A percentile compares a stretch with the other conserved stretches of the same genome.
Evolutionary conservation across 495 filamentous ascomycete species (phyloP).

Genomic region (Evansstolkia leycettana): DNA sequence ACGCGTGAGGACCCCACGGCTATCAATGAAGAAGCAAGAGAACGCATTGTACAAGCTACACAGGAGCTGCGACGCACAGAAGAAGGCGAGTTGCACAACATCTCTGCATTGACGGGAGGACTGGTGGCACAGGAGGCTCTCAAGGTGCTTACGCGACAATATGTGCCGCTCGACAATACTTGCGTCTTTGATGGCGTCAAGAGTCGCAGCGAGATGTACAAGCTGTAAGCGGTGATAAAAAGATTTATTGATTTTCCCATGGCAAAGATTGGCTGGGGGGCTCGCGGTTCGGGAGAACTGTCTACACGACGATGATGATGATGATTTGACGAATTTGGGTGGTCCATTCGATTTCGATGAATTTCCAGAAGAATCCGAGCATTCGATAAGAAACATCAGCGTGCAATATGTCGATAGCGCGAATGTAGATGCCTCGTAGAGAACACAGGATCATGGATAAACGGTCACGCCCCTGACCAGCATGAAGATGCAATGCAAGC

Average conservation of each 20-base stretch:
- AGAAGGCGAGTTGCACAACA: slow-evolving; percentile 87
- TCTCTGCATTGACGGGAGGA: slow-evolving; percentile 79
- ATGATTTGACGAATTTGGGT: too few relatives aligned
- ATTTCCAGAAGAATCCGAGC: too few relatives aligned
- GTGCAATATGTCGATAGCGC: too few relatives aligned
- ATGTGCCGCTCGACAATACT: slow-evolving; percentile 87
- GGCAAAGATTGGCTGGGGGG: too few relatives aligned
- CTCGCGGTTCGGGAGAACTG: too few relatives aligned
- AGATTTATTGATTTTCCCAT: too few relatives aligned
- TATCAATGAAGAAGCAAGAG: slow-evolving; percentile 19
- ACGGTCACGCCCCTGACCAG: too few relatives aligned
- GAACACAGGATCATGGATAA: too few relatives aligned
- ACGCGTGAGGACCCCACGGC: slow-evolving; percentile 37
- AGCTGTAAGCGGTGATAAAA: slow-evolving; percentile 9
- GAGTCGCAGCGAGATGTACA: slow-evolving; percentile 61
- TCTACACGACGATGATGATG: too few relatives aligned
- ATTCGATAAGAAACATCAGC: too few relatives aligned
- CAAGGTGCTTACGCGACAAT: slow-evolving; percentile 93
- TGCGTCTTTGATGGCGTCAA: slow-evolving; percentile 84
- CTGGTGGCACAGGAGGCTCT: slow-evolving; percentile 92
- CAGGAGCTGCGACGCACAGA: slow-evolving; percentile 62
- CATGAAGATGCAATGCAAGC: too few relatives aligned
- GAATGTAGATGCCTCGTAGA: neutral
- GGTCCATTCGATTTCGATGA: too few relatives aligned
- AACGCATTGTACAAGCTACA: slow-evolving; percentile 39